These are phyloP conservation scores for Udeniomyces megalosporus DNA, from an alignment of 768 basidiomycete species.

Conservation along the genomic window DNA sequence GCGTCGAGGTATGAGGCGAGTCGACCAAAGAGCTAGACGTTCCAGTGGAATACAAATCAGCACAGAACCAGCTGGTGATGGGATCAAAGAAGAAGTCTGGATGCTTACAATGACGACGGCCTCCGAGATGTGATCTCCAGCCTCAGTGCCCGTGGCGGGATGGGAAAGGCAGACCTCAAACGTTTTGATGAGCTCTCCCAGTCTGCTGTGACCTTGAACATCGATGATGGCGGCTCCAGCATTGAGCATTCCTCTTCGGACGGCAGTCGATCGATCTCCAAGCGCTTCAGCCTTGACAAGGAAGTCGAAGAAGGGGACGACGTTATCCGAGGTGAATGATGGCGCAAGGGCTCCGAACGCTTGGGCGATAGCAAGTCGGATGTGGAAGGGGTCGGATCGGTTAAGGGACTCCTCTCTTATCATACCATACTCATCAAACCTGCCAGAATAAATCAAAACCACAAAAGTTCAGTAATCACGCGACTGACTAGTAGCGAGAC, in stretches of 20 bases:
- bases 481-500: not conserved
- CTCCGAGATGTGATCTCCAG: constrained; percentile 77
- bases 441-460: too few species aligned
- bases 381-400: constrained; percentile 71
- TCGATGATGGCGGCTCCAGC: constrained; percentile 74
- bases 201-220: constrained; percentile 51
- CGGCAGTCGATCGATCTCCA: constrained; percentile 65
- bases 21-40: constrained; percentile 69
- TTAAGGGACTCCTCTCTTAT: constrained; percentile 63
- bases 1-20: constrained; percentile 72
- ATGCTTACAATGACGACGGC: constrained; percentile 58
- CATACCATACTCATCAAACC: constrained; percentile 95
- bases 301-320: constrained; percentile 65
- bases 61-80: not conserved
- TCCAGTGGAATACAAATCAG: not conserved
- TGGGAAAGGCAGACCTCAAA: constrained; percentile 62
- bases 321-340: constrained; percentile 43
- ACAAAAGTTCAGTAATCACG: too few species aligned
- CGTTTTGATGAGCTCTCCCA: constrained; percentile 56
- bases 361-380: constrained; percentile 55
- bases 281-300: constrained; percentile 71
- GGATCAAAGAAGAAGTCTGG: not conserved
- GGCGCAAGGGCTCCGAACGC: constrained; percentile 54
- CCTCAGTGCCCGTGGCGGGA: constrained; percentile 45
- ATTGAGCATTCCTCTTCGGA: constrained; percentile 67